These are phyloP conservation scores for Camillea tinctor DNA, from an alignment of 2,329 filamentous ascomycete genomes.

Conservation along the genomic window DNA sequence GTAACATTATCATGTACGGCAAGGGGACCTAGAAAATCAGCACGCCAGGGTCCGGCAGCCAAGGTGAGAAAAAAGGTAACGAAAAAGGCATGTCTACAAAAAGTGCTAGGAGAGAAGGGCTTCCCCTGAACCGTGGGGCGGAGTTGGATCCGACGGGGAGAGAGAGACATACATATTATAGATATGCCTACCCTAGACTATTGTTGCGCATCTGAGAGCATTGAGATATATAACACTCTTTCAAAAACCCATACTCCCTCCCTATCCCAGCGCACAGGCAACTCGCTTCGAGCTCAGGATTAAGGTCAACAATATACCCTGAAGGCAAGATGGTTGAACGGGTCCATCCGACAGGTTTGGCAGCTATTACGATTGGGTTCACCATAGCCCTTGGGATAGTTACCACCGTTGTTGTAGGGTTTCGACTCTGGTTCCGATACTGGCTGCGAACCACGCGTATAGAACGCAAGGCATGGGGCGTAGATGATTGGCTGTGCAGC, in stretches of 20 bases:
- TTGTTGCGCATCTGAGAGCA: neutral
- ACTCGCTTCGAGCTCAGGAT: neutral
- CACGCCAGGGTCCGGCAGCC: neutral
- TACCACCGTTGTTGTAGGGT: conserved; percentile 2
- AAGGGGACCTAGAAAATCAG: neutral
- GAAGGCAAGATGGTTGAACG: neutral
- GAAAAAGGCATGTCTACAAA: neutral
- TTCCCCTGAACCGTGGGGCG: neutral
- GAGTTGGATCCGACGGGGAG: neutral
- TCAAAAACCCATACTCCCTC: neutral
- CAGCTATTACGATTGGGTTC: neutral
- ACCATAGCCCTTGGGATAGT: conserved; percentile 3
- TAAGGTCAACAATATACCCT: neutral
- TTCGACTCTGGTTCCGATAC: conserved; percentile 7
- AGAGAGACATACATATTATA: neutral
- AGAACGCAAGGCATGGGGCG: conserved; percentile 4
- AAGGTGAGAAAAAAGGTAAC: too few relatives aligned
- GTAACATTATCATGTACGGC: neutral
- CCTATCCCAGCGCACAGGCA: neutral
- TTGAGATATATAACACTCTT: neutral
- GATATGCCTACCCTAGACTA: neutral
- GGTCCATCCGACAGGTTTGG: conserved; percentile 2
- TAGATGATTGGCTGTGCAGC: conserved; percentile 5
- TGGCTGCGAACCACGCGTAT: conserved; percentile 3
- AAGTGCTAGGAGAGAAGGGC: neutral